Evolutionary conservation across 1,284 basidiomycete genomes (phyloP).

Genomic region (Vanrija sp.): DNA sequence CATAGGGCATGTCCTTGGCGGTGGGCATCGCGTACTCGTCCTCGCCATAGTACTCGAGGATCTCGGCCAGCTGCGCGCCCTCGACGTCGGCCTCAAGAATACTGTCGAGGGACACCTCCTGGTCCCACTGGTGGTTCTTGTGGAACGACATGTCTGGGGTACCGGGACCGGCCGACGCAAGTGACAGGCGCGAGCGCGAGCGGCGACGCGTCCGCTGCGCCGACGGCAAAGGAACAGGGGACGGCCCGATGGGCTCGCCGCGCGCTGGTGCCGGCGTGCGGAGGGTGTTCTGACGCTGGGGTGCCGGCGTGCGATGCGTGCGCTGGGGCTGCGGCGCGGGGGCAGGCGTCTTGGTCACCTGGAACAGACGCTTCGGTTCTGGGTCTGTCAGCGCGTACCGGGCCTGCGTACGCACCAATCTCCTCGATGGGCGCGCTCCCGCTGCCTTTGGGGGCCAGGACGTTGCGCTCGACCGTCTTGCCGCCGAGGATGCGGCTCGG

Average conservation of each 20-base stretch:
- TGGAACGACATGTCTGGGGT: constrained; percentile 1
- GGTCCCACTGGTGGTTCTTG: constrained; percentile 27
- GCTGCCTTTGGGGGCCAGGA: constrained; percentile 3
- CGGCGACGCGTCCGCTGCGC: constrained; percentile 31
- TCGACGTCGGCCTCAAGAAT: constrained; percentile 28
- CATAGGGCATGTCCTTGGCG: constrained; percentile 6
- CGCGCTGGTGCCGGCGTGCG: constrained; percentile 12
- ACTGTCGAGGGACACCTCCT: constrained; percentile 34
- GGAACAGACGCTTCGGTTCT: constrained; percentile 19
- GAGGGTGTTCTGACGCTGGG: constrained; percentile 7
- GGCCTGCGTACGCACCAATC: constrained; percentile 16
- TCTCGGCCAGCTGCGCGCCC: not conserved
- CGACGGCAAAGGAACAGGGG: constrained; percentile 36
- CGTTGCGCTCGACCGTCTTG: constrained; percentile 17
- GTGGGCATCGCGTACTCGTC: constrained; percentile 14
- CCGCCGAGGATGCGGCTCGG: constrained; percentile 11
- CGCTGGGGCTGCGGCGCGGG: constrained; percentile 1
- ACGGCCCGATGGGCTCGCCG: constrained; percentile 7
- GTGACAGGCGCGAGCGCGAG: constrained; percentile 7
- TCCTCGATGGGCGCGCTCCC: constrained; percentile 8
- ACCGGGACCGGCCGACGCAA: not conserved
- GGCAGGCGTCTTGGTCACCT: constrained; percentile 4
- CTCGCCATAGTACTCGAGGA: constrained; percentile 7
- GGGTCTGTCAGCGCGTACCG: not conserved
- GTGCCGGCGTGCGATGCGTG: not conserved